Evolutionary conservation across 352 stramenopile genomes (phyloP).

Genomic region (Elongisporangium prolatum): DNA sequence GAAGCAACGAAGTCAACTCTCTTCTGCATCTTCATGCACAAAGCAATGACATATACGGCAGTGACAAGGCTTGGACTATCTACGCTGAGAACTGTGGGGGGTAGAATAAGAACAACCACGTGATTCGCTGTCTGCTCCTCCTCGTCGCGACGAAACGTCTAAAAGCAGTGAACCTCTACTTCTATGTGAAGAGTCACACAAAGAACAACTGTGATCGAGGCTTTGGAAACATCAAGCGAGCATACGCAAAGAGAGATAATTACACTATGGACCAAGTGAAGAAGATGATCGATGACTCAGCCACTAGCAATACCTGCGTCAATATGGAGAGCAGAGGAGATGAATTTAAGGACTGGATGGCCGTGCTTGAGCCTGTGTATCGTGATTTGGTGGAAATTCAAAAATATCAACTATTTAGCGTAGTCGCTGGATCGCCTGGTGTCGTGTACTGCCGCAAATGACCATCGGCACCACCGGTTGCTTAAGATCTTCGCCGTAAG

Average conservation of each 20-base stretch:
- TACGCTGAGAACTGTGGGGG: constrained; percentile 14
- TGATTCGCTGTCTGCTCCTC: constrained; percentile 9
- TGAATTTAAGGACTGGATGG: too few species aligned
- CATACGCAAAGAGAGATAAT: constrained; percentile 5
- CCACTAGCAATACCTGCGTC: too few species aligned
- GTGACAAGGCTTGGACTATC: background rate
- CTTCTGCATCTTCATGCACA: constrained; percentile 7
- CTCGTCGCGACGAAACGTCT: background rate
- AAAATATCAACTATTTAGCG: too few species aligned
- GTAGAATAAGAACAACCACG: constrained; percentile 13
- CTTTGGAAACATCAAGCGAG: constrained; percentile 8
- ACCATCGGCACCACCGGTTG: too few species aligned
- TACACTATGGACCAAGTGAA: too few species aligned
- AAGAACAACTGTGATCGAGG: constrained; percentile 11
- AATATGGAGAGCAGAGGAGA: too few species aligned
- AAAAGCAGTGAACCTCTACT: too few species aligned
- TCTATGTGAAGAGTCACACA: constrained; percentile 8
- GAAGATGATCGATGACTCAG: background rate
- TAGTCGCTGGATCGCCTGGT: too few species aligned
- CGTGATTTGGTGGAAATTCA: too few species aligned
- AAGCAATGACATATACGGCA: constrained; percentile 2
- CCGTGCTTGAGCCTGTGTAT: too few species aligned
- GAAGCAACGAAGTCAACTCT: constrained; percentile 12
- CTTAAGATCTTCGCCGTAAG: too few species aligned
- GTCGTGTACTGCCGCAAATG: too few species aligned